A percentile compares a stretch with the other conserved stretches of the same genome.
These are phyloP conservation scores for Mucor velutinosus DNA, from an alignment of 371 early-diverging fungal genomes.

Conservation along the genomic window DNA sequence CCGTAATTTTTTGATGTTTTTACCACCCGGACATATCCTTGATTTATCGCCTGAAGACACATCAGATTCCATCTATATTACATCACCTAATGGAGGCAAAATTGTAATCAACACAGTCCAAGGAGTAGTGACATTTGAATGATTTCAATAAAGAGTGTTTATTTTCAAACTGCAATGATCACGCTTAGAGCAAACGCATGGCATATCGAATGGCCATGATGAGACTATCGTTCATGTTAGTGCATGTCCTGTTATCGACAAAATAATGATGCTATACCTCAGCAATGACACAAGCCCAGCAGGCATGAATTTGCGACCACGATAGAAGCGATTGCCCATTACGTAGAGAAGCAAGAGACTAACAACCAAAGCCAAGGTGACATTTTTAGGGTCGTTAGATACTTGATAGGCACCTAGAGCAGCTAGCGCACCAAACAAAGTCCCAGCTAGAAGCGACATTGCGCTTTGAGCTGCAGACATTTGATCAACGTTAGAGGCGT, in stretches of 20 bases:
- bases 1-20: conserved; percentile 37
- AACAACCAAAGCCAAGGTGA: conserved; percentile 43
- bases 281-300: conserved; percentile 57
- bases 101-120: conserved; percentile 32
- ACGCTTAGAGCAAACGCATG: conserved; percentile 14
- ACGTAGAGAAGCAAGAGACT: conserved; percentile 50
- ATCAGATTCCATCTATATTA: conserved; percentile 25
- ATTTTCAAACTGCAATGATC: background rate
- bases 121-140: conserved; percentile 26
- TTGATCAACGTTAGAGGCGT: too few species aligned
- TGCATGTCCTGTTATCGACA: background rate
- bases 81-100: conserved; percentile 32
- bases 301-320: conserved; percentile 65
- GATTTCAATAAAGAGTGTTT: background rate
- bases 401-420: conserved; percentile 47
- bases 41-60: conserved; percentile 29
- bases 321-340: conserved; percentile 61
- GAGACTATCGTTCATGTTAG: conserved; percentile 14
- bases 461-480: conserved; percentile 42
- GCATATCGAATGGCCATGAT: conserved; percentile 36
- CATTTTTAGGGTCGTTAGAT: conserved; percentile 48
- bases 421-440: conserved; percentile 44
- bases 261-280: conserved; percentile 35
- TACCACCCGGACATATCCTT: conserved; percentile 39
- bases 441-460: conserved; percentile 47